phyloP scores from a whole-genome alignment of 768 basidiomycete genomes.

The Russula emetica region DNA sequence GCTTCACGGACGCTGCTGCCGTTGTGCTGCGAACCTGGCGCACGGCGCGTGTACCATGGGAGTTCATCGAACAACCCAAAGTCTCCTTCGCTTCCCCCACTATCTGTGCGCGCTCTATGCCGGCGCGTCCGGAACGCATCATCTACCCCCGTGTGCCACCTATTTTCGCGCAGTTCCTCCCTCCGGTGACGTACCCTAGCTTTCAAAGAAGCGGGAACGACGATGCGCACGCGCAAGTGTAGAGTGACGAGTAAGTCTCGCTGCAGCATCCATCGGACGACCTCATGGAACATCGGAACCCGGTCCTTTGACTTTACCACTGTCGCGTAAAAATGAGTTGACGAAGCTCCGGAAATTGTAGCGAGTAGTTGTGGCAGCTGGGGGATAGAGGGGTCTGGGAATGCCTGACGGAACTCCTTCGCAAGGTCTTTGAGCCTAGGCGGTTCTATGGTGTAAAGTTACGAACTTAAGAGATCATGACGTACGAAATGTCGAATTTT shows the following conservation, averaged over 20 bases:
- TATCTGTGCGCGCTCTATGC: conserved; percentile 9
- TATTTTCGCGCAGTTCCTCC: conserved; percentile 37
- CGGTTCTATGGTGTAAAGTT: conserved; percentile 23
- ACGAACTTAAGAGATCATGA: conserved; percentile 26
- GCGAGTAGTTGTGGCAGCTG: conserved; percentile 71
- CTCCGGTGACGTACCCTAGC: conserved; percentile 47
- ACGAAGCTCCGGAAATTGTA: conserved; percentile 63
- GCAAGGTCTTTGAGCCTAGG: conserved; percentile 53
- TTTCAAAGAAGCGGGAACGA: conserved; percentile 76
- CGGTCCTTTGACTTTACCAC: conserved; percentile 66
- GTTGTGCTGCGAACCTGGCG: conserved; percentile 36
- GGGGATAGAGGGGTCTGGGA: conserved; percentile 56
- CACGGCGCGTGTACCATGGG: conserved; percentile 45
- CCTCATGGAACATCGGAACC: conserved; percentile 69
- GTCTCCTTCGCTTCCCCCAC: conserved; percentile 14
- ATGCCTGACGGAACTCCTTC: conserved; percentile 56
- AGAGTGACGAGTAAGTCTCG: conserved; percentile 79
- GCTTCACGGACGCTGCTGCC: conserved; percentile 33
- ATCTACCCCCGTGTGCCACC: conserved; percentile 34
- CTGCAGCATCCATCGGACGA: conserved; percentile 88
- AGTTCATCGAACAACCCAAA: conserved; percentile 19
- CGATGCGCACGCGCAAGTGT: conserved; percentile 80
- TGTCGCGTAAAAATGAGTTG: conserved; percentile 76
- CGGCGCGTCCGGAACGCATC: conserved; percentile 10
- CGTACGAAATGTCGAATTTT: conserved; percentile 58